Base-by-base conservation (phyloP, 768 basidiomycete genomes). In the Hypholoma fasciculare region DNA sequence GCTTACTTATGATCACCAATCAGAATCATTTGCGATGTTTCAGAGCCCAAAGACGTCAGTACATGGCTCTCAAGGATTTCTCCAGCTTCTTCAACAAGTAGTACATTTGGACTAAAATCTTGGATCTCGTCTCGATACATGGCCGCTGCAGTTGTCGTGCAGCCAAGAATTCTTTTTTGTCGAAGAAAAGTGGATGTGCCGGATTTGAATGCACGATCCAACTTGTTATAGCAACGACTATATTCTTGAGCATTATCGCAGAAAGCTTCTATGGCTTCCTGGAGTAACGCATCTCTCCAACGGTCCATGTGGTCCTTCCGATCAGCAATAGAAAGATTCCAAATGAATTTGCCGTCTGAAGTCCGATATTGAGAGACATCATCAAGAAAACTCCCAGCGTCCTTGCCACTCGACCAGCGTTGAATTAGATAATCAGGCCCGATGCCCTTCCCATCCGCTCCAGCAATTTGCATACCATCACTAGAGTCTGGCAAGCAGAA, bases 21-120 rank as follows among this genome's bases (percentile, higher is more conserved):
- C 3, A 90, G 73, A 61, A 89, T 82, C 53, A 89, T 65, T 34
- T 88, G 85, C 3, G 72, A 68, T 0, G 81, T 81, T 1, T 72
- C 56, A 1, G 56, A 56, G 0, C 80, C 78, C 4, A 89, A 69
- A 0, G 88, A 81, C 0, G 85, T 86, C 40, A 89, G 60, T 37
- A 87, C 71, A 62, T 89, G 88, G 58, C 83, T 85, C 63, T 89
- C 88, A 1, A 89, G 67, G 43, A 89, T 88, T 63, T 90, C 88
- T 8, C 88, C 88, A 0, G 88, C 88, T 67, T 89, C 88, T 63
- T 89, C 88, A 1, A 89, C 87, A 1, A 89, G 72, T 2, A 89
- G 66, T 1, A 89, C 77, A 7, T 77, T 73, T 0, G 86, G 83
- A 1, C 69, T 68, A 5, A 75, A 78, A 1, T 74, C 74, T 27